Evolutionary conservation across 768 basidiomycete species (phyloP), one percentile per base, ranked within the genome.

Genomic region (Lanmaoa pseudosensibilis): DNA sequence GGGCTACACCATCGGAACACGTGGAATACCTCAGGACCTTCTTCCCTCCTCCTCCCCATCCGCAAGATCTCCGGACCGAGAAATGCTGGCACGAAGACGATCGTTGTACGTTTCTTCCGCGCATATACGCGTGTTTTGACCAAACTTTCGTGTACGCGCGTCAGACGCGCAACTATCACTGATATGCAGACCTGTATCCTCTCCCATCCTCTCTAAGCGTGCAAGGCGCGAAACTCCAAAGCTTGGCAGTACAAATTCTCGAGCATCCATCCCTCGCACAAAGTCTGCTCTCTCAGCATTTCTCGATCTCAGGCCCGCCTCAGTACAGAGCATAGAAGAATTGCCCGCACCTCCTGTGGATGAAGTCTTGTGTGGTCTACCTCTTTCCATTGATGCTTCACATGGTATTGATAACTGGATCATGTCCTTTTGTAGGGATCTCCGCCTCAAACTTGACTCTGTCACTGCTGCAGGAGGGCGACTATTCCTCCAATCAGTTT

Each of bases 211-310:
- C 46, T 80, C 83, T 43, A 71, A 73, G 36, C 73, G 73, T 16
- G 78, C 85, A 4, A 71, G 68, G 37, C 75, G 70, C n/a, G 73
- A 78, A 61, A 84, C 82, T 10, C 82, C 80, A 1, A 69, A 65
- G 36, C 59, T 76, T 8, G 78, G 81, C 45, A 52, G 37, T 25
- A 58, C 53, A 60, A 59, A 16, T 45, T 66, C 67, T n/a, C 57
- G 62, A 25, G 56, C 63, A 47, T 68, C 65, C n/a, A 52, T 69
- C 16, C 69, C 70, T 33, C 65, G 54, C 23, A 71, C 64, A 43
- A 54, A 44, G 50, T 51, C 59, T 34, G 62, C 58, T 38, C 64
- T 72, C 46, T 56, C 54, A 21, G 55, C 59, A 25, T 67, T 56
- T 52, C 68, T 63, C 13, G 53, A 51, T 16, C 55, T 77, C 15